Percentiles rank a stretch among this genome's conserved stretches.
These are phyloP conservation scores for Cerrena zonata DNA, from an alignment of 1,284 basidiomycete species.

Conservation along the genomic window DNA sequence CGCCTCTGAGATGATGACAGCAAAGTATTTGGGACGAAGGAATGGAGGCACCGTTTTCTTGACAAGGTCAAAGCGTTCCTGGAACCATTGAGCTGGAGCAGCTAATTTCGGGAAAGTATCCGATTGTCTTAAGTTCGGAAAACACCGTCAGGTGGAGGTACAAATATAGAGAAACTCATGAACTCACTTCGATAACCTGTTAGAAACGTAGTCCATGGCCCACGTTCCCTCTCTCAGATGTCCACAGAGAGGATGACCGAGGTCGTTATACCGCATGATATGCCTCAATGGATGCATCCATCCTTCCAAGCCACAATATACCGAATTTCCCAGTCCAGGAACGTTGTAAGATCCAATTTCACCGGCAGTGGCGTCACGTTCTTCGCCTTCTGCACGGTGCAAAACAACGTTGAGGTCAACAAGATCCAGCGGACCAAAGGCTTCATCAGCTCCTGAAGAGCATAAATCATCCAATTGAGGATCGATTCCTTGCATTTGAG, in stretches of 20 bases:
- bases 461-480: constrained; percentile 67
- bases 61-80: constrained; percentile 76
- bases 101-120: constrained; percentile 61
- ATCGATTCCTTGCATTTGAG: constrained; percentile 68
- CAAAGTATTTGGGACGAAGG: constrained; percentile 90
- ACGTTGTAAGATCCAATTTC: constrained; percentile 75
- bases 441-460: constrained; percentile 59
- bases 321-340: constrained; percentile 66
- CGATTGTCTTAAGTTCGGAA: constrained; percentile 69
- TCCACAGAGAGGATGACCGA: constrained; percentile 84
- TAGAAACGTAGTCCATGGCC: constrained; percentile 81
- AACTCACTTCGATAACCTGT: constrained; percentile 67
- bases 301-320: constrained; percentile 89
- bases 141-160: no score
- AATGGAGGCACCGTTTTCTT: constrained; percentile 72
- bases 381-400: constrained; percentile 83
- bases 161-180: no score
- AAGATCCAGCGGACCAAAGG: constrained; percentile 70
- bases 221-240: constrained; percentile 83
- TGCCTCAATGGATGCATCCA: constrained; percentile 86
- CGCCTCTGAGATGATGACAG: constrained; percentile 80
- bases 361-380: constrained; percentile 76
- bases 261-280: constrained; percentile 83
- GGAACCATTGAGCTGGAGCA: constrained; percentile 75
- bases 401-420: constrained; percentile 84